Base-by-base conservation (phyloP, 2,329 filamentous ascomycete species). In the Penicillium sp. region DNA sequence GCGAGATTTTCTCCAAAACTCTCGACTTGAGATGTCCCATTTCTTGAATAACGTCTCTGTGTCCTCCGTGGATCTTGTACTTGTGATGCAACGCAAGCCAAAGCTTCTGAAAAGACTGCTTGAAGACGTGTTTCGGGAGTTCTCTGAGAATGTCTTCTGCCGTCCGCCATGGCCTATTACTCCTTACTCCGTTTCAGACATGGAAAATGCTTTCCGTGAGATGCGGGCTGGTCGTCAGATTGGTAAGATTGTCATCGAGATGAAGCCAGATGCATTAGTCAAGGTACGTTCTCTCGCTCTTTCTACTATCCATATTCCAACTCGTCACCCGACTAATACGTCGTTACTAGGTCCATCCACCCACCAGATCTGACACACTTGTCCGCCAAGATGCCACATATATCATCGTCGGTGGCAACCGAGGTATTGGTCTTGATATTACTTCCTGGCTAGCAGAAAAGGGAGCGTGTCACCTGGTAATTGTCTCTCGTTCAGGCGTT, bases 361-460 rank as follows among this genome's bases (percentile, higher is more conserved):
- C 66, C 7, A 54, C 65, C 28, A 63, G 58, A 22, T 64, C 64
- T 17, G 65, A 66, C 17, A 58, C 58, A 6, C 61, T 68, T 3
- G 62, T 68, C 4, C 55, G 49, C 5, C 17, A 63, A 6, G 62
- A 69, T 12, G 77, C 73, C 0, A 83, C 84, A 0, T 88, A 88
- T 59, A 62, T 88, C 5, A 72, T 88, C 2, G 78, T 80, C 2
- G 86, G 86, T n/a, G 84, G 84, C 0, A 76, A 86, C 0, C 84
- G 84, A 10, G 86, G 85, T 1, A 76, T 88, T 1, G 86, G 85
- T 1, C 77, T 79, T 12, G 80, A 79, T 61, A 80, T 87, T 35
- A 80, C 83, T 1, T 75, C 79, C 54, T 77, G 84, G 55, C 74
- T 88, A 47, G 74, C 77, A 35, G 65, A 70, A 10, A 79, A 81